Percentiles rank a stretch among this genome's conserved stretches.
Evolutionary conservation across 495 filamentous ascomycete genomes (phyloP).

Genomic region (Poronia punctata): DNA sequence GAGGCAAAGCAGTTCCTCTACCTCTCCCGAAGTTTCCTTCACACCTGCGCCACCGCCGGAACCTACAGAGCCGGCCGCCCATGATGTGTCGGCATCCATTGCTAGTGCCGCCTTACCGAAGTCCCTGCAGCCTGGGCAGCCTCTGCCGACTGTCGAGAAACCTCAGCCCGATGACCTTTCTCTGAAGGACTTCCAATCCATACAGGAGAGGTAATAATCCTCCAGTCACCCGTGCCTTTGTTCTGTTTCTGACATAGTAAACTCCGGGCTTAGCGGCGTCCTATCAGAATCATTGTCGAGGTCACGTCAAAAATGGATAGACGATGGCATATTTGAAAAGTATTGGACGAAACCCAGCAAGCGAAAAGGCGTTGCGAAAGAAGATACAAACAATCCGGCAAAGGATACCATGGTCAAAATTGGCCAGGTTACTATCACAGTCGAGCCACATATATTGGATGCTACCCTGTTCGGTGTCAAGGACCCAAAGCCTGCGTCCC

Average conservation of each 20-base stretch:
- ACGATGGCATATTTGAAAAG: slow-evolving; percentile 80
- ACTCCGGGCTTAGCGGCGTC: slow-evolving; percentile 61
- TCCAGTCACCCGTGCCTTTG: background rate
- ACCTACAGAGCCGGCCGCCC: slow-evolving; percentile 22
- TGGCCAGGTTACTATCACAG: slow-evolving; percentile 70
- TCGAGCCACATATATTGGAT: slow-evolving; percentile 90
- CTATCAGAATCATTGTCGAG: slow-evolving; percentile 72
- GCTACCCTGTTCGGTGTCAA: slow-evolving; percentile 80
- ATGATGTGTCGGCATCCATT: slow-evolving; percentile 29
- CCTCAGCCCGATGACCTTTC: slow-evolving; percentile 61
- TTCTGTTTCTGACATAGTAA: slow-evolving; percentile 1
- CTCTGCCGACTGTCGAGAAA: slow-evolving; percentile 64
- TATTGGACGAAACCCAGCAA: slow-evolving; percentile 92
- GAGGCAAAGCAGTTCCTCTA: slow-evolving; percentile 36
- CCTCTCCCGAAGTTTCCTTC: slow-evolving; percentile 31
- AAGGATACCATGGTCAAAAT: slow-evolving; percentile 83
- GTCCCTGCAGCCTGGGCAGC: slow-evolving; percentile 46
- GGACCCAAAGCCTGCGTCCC: slow-evolving; percentile 47
- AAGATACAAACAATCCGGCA: slow-evolving; percentile 68
- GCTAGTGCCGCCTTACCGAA: slow-evolving; percentile 42
- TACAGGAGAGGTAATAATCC: slow-evolving; percentile 66
- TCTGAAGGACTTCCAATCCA: slow-evolving; percentile 66
- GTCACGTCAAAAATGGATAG: slow-evolving; percentile 84
- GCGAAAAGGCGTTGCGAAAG: slow-evolving; percentile 62
- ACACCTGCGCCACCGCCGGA: slow-evolving; percentile 29